phyloP scores from a whole-genome alignment of 1,284 basidiomycete species.

The Agroathelia rolfsii region DNA sequence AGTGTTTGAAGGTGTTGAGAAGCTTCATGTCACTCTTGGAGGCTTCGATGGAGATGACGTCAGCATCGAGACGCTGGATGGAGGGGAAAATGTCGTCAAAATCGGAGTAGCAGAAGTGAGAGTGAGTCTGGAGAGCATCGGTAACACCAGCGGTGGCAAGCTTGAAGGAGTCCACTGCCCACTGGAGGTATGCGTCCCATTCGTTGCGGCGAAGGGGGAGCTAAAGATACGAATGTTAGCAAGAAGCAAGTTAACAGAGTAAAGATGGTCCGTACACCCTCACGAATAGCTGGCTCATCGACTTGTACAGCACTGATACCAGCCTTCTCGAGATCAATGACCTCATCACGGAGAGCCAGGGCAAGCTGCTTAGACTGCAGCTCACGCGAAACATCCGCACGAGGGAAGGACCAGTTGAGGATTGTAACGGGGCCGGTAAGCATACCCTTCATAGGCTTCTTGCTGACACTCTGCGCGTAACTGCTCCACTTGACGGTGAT shows the following conservation, averaged over 20 bases:
- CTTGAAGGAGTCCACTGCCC: conserved; percentile 98
- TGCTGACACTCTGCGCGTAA: conserved; percentile 92
- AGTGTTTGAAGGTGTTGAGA: conserved; percentile 89
- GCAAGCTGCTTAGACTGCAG: conserved; percentile 98
- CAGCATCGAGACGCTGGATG: conserved; percentile 95
- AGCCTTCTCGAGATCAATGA: conserved; percentile 94
- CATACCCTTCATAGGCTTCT: conserved; percentile 99
- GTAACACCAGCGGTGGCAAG: conserved; percentile 89
- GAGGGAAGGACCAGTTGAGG: conserved; percentile 99
- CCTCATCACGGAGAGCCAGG: conserved; percentile 96
- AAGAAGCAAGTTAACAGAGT: conserved; percentile 1
- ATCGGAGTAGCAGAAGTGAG: conserved; percentile 96
- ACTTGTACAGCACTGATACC: conserved; percentile 98
- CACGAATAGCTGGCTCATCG: conserved; percentile 98
- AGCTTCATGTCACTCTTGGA: conserved; percentile 98
- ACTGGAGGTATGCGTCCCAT: conserved; percentile 91
- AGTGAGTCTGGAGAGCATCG: conserved; percentile 90
- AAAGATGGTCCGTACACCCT: conserved; percentile 63
- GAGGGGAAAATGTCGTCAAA: conserved; percentile 98
- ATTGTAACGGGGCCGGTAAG: conserved; percentile 94
- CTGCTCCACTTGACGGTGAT: conserved; percentile 98
- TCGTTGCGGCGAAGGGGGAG: conserved; percentile 89
- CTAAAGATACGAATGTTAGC: conserved; percentile 24
- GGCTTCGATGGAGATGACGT: conserved; percentile 99
- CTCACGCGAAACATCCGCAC: conserved; percentile 95